A percentile compares a stretch with the other conserved stretches of the same genome.
These are phyloP conservation scores for Pseudonitzschia multistriata DNA, from an alignment of 108 stramenopile genomes.

Conservation along the genomic window DNA sequence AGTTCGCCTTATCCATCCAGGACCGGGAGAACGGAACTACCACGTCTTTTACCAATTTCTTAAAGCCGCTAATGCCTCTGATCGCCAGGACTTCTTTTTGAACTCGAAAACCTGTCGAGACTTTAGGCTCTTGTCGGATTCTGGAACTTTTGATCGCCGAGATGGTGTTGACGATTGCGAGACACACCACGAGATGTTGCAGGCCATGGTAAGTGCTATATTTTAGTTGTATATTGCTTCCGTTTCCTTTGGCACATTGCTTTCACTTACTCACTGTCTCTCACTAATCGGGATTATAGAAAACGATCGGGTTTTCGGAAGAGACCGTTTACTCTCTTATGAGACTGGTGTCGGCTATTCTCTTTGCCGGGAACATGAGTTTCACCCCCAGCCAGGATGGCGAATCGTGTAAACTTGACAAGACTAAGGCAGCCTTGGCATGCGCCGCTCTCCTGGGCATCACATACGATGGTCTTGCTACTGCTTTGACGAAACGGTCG, in stretches of 20 bases:
- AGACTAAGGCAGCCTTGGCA: constrained; percentile 54
- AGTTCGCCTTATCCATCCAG: constrained; percentile 78
- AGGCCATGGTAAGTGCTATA: constrained; percentile 86
- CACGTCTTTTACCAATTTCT: constrained; percentile 93
- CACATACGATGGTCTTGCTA: constrained; percentile 62
- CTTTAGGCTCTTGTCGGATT: constrained; percentile 64
- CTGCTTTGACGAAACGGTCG: constrained; percentile 75
- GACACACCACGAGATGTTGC: constrained; percentile 76
- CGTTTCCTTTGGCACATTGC: too few species aligned
- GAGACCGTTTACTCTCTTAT: constrained; percentile 70
- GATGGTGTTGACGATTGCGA: constrained; percentile 84
- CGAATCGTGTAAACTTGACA: constrained; percentile 73
- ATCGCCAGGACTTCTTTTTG: constrained; percentile 50
- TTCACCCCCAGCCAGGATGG: constrained; percentile 63
- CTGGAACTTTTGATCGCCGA: constrained; percentile 74
- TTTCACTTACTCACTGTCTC: too few species aligned
- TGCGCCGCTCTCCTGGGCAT: constrained; percentile 79
- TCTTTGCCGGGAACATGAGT: constrained; percentile 84
- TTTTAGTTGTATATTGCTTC: background rate
- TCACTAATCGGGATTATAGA: too few species aligned
- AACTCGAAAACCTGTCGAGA: constrained; percentile 46
- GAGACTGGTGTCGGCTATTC: constrained; percentile 65
- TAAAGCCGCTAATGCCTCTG: constrained; percentile 51
- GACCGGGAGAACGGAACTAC: constrained; percentile 81
- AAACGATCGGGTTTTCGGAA: constrained; percentile 71